Evolutionary conservation across 345 rosid species (phyloP).

Genomic region (Stellera chamaejasme): DNA sequence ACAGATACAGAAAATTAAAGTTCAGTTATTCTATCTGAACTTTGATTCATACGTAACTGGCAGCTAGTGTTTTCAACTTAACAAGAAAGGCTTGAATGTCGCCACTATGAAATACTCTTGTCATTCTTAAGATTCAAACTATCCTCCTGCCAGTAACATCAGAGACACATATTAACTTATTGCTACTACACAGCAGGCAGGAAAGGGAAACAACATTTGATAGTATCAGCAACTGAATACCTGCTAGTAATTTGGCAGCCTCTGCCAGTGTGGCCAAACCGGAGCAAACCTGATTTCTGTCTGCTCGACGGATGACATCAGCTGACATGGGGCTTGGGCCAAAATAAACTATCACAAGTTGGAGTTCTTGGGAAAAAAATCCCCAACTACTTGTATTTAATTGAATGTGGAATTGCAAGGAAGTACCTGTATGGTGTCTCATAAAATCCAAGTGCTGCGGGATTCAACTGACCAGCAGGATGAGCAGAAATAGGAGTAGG

Average conservation of each 20-base stretch:
- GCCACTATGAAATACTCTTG: too few relatives aligned
- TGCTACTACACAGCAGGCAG: too few relatives aligned
- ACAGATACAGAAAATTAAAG: too few relatives aligned
- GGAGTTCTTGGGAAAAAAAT: slow-evolving; percentile 3
- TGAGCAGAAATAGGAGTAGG: background rate
- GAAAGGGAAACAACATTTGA: background rate
- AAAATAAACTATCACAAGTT: slow-evolving; percentile 5
- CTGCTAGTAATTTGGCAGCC: slow-evolving; percentile 21
- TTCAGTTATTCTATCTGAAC: too few relatives aligned
- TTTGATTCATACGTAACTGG: too few relatives aligned
- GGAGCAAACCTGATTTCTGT: slow-evolving; percentile 19
- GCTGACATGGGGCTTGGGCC: slow-evolving; percentile 16
- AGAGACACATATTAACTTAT: too few relatives aligned
- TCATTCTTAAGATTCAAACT: too few relatives aligned
- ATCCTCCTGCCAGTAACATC: too few relatives aligned
- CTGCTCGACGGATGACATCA: slow-evolving; percentile 14
- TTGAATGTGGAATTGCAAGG: background rate
- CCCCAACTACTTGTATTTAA: background rate
- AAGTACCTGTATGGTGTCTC: slow-evolving; percentile 6
- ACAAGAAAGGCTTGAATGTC: too few relatives aligned
- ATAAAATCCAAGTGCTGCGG: slow-evolving; percentile 7
- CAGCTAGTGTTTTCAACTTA: too few relatives aligned
- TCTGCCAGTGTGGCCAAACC: slow-evolving; percentile 22
- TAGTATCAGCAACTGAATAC: slow-evolving; percentile 11
- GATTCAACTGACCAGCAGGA: slow-evolving; percentile 1